Evolutionary conservation across 371 early-diverging fungal genomes (phyloP).

Genomic region (Apophysomyces variabilis): DNA sequence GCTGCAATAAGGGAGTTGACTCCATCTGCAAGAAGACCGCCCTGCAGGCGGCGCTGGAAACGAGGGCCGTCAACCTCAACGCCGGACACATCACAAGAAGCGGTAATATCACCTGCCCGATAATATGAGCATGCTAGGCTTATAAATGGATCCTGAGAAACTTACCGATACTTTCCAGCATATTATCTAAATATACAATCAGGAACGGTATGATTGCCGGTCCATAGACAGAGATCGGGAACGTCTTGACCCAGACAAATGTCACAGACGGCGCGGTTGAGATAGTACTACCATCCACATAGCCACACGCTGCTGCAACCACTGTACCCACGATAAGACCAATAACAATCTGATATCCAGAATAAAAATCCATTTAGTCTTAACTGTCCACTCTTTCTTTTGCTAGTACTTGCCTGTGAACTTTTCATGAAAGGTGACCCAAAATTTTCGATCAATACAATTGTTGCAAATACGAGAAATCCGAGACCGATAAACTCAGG

Average conservation of each 20-base stretch:
- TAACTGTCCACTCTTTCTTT: neutral
- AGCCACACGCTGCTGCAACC: slow-evolving; percentile 64
- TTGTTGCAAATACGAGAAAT: slow-evolving; percentile 61
- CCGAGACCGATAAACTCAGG: slow-evolving; percentile 67
- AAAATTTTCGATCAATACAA: slow-evolving; percentile 65
- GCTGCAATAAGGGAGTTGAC: slow-evolving; percentile 60
- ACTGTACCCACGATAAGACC: slow-evolving; percentile 66
- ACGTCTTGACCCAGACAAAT: slow-evolving; percentile 64
- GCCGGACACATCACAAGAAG: slow-evolving; percentile 67
- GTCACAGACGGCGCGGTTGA: slow-evolving; percentile 59
- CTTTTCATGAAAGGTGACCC: slow-evolving; percentile 73
- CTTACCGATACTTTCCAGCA: slow-evolving; percentile 57
- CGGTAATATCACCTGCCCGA: slow-evolving; percentile 63
- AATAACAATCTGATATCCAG: slow-evolving; percentile 44
- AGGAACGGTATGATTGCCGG: slow-evolving; percentile 69
- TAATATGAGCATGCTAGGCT: neutral
- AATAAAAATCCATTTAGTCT: neutral
- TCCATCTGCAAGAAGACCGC: slow-evolving; percentile 70
- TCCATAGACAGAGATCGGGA: slow-evolving; percentile 62
- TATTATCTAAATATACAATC: slow-evolving; percentile 60
- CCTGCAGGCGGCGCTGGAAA: slow-evolving; percentile 65
- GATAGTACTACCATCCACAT: slow-evolving; percentile 54
- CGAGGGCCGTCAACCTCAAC: slow-evolving; percentile 64
- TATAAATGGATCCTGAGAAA: too few relatives aligned
- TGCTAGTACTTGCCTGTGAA: slow-evolving; percentile 36